A percentile compares a stretch with the other conserved stretches of the same genome.
Conservation (phyloP, 2,329 filamentous ascomycete genomes). For the Scytalidium sp. region DNA sequence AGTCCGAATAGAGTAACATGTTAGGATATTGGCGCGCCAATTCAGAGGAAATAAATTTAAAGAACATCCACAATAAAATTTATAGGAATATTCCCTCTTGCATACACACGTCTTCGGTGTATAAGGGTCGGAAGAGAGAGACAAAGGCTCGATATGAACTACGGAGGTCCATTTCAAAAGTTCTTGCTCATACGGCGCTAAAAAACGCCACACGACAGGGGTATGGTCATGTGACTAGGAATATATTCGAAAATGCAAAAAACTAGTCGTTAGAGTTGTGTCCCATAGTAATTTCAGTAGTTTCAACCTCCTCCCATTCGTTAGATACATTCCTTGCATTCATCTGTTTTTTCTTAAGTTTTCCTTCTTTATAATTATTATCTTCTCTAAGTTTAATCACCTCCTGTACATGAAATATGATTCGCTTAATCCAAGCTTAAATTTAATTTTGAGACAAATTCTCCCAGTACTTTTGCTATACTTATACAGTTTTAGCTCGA, state of each 20-base stretch:
- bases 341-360: neutral
- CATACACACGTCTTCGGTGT: too few species aligned
- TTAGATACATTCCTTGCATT: neutral
- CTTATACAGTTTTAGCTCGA: neutral
- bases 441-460: conserved; percentile 11
- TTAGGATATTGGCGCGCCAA: too few species aligned
- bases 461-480: conserved; percentile 9
- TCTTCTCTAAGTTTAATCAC: conserved; percentile 4
- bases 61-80: too few species aligned
- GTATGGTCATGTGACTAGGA: neutral
- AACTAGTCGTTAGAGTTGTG: neutral
- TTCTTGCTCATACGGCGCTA: too few species aligned
- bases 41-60: too few species aligned
- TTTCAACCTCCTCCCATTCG: neutral
- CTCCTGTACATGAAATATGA: conserved; percentile 11
- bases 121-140: too few species aligned
- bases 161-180: too few species aligned
- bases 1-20: too few species aligned
- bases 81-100: too few species aligned
- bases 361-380: conserved; percentile 1
- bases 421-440: conserved; percentile 14
- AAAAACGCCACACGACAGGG: too few species aligned
- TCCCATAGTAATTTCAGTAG: neutral
- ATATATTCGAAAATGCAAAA: neutral
- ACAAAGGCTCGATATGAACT: too few species aligned